Conservation (phyloP, 257 asterid genomes). For the Solanum rostratum region DNA sequence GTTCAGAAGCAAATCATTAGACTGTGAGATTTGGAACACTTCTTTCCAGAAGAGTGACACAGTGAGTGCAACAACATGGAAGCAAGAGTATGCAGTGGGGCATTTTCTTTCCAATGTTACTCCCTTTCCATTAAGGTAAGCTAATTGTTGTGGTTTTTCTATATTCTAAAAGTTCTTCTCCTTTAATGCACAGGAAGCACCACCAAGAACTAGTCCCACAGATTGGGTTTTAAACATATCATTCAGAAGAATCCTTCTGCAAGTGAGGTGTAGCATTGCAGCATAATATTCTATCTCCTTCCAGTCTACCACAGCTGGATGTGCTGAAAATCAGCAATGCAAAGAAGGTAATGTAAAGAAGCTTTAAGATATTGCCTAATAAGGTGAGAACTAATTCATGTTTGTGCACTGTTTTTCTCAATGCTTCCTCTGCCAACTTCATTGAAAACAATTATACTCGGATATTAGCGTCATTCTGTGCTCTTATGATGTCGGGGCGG, state of each 20-base stretch:
- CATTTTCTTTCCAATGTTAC: not conserved
- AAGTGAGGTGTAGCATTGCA: not conserved
- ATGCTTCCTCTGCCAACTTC: not conserved
- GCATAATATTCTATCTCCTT: not conserved
- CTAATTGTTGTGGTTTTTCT: not conserved
- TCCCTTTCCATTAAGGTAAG: not conserved
- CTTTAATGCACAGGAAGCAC: not conserved
- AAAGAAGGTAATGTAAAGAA: not conserved
- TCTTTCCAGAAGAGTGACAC: not conserved
- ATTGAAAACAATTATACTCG: not conserved
- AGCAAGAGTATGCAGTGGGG: not conserved
- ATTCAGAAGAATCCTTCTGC: not conserved
- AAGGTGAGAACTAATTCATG: not conserved
- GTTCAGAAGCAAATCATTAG: not conserved
- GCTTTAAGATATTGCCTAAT: not conserved
- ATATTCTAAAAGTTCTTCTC: not conserved
- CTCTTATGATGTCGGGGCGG: not conserved
- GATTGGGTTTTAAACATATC: not conserved
- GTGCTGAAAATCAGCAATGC: not conserved
- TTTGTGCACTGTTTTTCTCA: not conserved
- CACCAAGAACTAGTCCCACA: not conserved
- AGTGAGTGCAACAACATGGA: not conserved
- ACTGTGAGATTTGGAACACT: not conserved
- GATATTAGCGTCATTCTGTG: not conserved
- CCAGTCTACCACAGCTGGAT: not conserved